Conservation (phyloP, 129 eudicot genomes). For the Escallonia herrerae region DNA sequence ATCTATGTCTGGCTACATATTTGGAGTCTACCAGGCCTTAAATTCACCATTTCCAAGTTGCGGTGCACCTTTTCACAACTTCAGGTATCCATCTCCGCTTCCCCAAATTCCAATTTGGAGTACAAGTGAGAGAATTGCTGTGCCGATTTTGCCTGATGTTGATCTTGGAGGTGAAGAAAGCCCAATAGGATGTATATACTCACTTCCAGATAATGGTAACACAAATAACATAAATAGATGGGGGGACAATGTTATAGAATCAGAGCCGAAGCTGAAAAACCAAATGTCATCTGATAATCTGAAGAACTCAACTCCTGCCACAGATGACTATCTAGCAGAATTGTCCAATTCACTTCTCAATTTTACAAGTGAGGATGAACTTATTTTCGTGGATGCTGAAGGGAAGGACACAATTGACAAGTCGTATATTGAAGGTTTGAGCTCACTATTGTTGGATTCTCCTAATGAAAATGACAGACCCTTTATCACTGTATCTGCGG, state of each 20-base stretch:
- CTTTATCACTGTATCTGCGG: neutral
- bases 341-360: conserved; percentile 35
- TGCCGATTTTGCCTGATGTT: conserved; percentile 12
- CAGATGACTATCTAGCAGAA: conserved; percentile 33
- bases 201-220: conserved; percentile 2
- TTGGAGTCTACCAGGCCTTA: conserved; percentile 7
- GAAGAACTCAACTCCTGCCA: conserved; percentile 14
- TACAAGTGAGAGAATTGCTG: conserved; percentile 9
- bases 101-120: conserved; percentile 23
- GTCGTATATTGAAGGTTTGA: conserved; percentile 35
- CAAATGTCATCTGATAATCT: conserved; percentile 18
- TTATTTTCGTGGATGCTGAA: conserved; percentile 33
- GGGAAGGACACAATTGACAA: conserved; percentile 28
- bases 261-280: conserved; percentile 16
- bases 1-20: conserved; percentile 14
- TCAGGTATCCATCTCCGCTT: conserved; percentile 16
- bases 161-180: conserved; percentile 9
- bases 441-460: conserved; percentile 44
- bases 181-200: conserved; percentile 2
- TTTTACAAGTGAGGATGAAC: conserved; percentile 41
- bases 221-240: neutral
- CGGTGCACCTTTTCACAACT: conserved; percentile 10
- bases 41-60: conserved; percentile 16
- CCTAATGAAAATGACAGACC: conserved; percentile 19
- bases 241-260: neutral